Base-by-base conservation (phyloP, 1,139 yeast species). In the Yamadazyma aaseri region DNA sequence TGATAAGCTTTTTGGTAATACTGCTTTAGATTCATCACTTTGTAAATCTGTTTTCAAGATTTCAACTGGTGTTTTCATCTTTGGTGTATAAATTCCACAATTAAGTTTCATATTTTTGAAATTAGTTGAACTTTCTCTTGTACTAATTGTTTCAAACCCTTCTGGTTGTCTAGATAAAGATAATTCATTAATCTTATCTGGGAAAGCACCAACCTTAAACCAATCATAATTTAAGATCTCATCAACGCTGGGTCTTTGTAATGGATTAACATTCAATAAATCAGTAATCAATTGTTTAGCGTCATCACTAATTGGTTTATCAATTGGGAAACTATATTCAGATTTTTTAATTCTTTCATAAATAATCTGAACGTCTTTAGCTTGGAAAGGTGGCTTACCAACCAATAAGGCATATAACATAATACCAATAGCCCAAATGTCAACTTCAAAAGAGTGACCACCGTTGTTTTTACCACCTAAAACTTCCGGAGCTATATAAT, bases 361-460 rank as follows among this genome's bases (percentile, higher is more conserved):
- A 46, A 94, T 92, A 36, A 86, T 80, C 52, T 89, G 86, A 33
- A 94, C 97, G 56, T 90, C 96, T 56, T 87, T 87, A 23, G 96
- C 89, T 64, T 92, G 98, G 65, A 92, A 92, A 3, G 98, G 98
- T 12, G 98, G 97, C 58, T 87, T 89, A 20, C 97, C 97, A 35
- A 84, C 73, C 35, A 92, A 69, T 62, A 92, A 73, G 5, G 97
- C 95, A 54, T 84, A 92, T 69, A 92, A 73, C 87, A 92, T 92
- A 40, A 92, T 86, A 41, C 98, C 98, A 49, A 89, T 80, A 6
- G 97, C 95, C 98, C 98, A 92, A 46, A 87, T 78, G 58, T 92
- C 98, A 26, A 89, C 97, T 58, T 89, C 96, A 55, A 81, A 89
- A 38, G 95, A 81, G 60, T 92, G 97, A 10, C 50, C 50, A 3